Percentiles rank a stretch among this genome's conserved stretches.
These are phyloP conservation scores for Boeremia exigua DNA, from an alignment of 2,329 filamentous ascomycete genomes.

Conservation along the genomic window DNA sequence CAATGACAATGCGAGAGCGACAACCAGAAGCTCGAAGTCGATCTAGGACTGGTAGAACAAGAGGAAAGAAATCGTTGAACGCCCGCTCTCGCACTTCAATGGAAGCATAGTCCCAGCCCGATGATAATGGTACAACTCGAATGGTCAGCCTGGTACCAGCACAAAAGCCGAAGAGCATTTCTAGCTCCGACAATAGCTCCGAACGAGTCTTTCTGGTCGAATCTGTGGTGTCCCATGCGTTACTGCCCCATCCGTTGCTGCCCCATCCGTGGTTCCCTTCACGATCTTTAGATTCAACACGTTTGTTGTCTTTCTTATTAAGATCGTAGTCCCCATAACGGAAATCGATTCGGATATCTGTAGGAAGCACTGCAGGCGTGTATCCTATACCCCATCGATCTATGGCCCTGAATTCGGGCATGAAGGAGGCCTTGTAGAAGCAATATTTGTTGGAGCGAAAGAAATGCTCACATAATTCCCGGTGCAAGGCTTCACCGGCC, in stretches of 20 bases:
- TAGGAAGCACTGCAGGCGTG: not conserved
- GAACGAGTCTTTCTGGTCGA: not conserved
- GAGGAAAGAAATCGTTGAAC: too few species aligned
- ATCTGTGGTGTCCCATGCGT: not conserved
- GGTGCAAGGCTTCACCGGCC: not conserved
- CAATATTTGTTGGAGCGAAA: not conserved
- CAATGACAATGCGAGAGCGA: too few species aligned
- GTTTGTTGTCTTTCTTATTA: not conserved
- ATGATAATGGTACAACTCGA: too few species aligned
- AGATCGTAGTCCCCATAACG: not conserved
- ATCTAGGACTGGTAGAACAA: too few species aligned
- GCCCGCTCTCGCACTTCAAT: too few species aligned
- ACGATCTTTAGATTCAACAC: not conserved
- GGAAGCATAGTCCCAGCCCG: too few species aligned
- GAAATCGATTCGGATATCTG: not conserved
- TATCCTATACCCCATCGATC: not conserved
- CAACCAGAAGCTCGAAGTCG: too few species aligned
- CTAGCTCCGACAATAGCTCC: not conserved
- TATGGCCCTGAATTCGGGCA: not conserved
- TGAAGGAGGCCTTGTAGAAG: not conserved
- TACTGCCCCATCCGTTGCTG: too few species aligned
- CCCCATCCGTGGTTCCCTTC: not conserved
- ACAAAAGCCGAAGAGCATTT: not conserved
- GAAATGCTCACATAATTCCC: not conserved
- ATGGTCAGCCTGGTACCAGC: not conserved